Percentiles rank a stretch among this genome's conserved stretches.
Conservation (phyloP, 176 grass and related monocot genomes). For the Secale cereale region DNA sequence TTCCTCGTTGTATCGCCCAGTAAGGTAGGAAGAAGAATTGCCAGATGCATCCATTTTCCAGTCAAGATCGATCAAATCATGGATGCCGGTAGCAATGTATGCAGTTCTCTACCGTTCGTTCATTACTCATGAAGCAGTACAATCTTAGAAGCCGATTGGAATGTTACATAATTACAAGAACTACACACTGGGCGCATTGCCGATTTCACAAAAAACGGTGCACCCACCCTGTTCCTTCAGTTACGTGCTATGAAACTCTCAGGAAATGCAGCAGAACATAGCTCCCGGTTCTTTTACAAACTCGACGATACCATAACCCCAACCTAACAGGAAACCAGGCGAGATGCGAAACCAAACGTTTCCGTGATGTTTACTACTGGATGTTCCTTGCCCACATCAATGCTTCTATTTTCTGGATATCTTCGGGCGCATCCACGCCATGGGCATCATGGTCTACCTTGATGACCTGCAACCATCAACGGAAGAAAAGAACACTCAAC, state of each 20-base stretch:
- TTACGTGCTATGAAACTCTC: not conserved
- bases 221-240: not conserved
- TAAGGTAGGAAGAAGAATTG: not conserved
- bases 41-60: not conserved
- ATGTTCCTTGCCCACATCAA: conserved; percentile 80
- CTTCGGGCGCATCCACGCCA: conserved; percentile 88
- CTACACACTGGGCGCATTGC: not conserved
- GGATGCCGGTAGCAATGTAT: not conserved
- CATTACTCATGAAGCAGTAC: not conserved
- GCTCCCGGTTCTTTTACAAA: not conserved
- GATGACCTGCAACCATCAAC: conserved; percentile 62
- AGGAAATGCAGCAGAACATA: not conserved
- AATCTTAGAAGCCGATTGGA: not conserved
- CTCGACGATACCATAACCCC: not conserved
- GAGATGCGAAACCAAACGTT: not conserved
- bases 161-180: not conserved
- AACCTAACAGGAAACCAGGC: not conserved
- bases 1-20: too few species aligned
- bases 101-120: not conserved
- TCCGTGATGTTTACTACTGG: conserved; percentile 17
- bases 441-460: conserved; percentile 98
- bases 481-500: not conserved
- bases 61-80: not conserved
- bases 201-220: not conserved
- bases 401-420: conserved; percentile 80